Conservation (phyloP, 805 yeast species). For the Saccharomycodes ludwigii region DNA sequence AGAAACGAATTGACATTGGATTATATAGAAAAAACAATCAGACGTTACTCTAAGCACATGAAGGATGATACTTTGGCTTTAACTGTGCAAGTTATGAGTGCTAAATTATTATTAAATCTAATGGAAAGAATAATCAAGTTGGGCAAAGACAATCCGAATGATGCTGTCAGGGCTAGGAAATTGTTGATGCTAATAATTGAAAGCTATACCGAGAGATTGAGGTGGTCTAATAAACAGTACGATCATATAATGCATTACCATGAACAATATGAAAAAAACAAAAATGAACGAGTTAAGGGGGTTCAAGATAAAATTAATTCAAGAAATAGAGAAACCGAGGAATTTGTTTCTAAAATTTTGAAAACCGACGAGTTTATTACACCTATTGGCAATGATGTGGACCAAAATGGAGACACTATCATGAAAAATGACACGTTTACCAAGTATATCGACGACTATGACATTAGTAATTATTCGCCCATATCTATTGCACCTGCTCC, state of each 20-base stretch:
- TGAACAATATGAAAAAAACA: conserved; percentile 27
- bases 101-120: conserved; percentile 73
- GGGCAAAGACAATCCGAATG: conserved; percentile 47
- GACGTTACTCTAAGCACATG: conserved; percentile 65
- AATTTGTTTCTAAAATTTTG: conserved; percentile 7
- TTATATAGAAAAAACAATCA: conserved; percentile 81
- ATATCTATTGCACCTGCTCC: conserved; percentile 42
- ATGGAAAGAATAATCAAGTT: conserved; percentile 79
- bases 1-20: conserved; percentile 69
- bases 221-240: conserved; percentile 60
- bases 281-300: conserved; percentile 11
- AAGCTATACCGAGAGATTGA: conserved; percentile 75
- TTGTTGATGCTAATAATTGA: conserved; percentile 76
- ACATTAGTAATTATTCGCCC: conserved; percentile 39
- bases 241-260: conserved; percentile 54
- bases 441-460: conserved; percentile 28
- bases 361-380: no score
- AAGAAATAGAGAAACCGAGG: conserved; percentile 9
- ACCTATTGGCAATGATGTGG: no score
- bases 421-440: conserved; percentile 10
- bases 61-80: conserved; percentile 74
- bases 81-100: conserved; percentile 94
- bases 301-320: conserved; percentile 11
- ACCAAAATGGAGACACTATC: conserved; percentile 5
- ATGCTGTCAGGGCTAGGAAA: conserved; percentile 52